Base-by-base conservation (phyloP, 805 yeast species). In the Priceomyces medius region DNA sequence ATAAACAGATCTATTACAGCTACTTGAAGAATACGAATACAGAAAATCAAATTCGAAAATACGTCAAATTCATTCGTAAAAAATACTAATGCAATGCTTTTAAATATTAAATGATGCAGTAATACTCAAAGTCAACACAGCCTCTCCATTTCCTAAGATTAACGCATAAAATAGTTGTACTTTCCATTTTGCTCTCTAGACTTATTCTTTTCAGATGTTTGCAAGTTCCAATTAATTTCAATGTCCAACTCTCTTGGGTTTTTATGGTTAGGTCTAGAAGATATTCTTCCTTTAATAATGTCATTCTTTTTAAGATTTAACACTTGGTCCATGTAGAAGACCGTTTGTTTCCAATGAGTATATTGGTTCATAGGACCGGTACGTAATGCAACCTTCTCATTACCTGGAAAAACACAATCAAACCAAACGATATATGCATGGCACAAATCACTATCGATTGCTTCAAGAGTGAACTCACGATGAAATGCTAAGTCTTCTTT, bases 261-360 rank as follows among this genome's bases (percentile, higher is more conserved):
- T 40, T 47, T 59, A 35, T 61, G 63, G 63, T 86, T 89, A 43
- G 98, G 98, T 56, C 81, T 74, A 48, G 87, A 82, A 8, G 84
- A 78, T 44, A 93, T 68, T 21, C 70, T 68, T 35, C 98, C 93
- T 44, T 76, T 75, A 50, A 95, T 72, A 31, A 62, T 57, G 55
- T 93, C 99, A 43, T 91, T 96, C 51, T 73, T 71, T 58, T 83
- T 82, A 47, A 85, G 68, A 56, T 81, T 86, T 49, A 91, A 66
- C 20, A 87, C 95, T 55, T 88, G 86, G 53, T 77, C 81, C 57
- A 91, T 74, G 65, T 93, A 95, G 68, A 95, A 89, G 1, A 93
- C 95, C 14, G 97, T 86, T 71, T 93, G 99, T 65, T 93, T 95
- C 99, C 99, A 93, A 71, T 93, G 99, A 12, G 99, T 93, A 74